phyloP scores from a whole-genome alignment of 768 basidiomycete species.

The Tricholoma terreum region DNA sequence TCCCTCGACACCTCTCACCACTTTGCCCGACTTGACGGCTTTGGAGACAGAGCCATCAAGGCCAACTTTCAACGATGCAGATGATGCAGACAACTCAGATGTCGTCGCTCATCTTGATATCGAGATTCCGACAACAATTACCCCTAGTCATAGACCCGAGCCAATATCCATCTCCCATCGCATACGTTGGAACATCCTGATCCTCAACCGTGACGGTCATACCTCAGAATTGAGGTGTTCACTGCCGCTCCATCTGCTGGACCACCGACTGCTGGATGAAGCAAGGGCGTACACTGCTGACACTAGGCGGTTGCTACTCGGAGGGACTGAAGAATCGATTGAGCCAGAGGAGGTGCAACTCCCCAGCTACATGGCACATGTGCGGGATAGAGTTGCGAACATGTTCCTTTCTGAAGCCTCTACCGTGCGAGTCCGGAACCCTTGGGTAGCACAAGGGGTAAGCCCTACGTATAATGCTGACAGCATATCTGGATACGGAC shows the following conservation, averaged over 20 bases:
- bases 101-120: constrained; percentile 60
- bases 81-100: constrained; percentile 32
- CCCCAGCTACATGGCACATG: constrained; percentile 86
- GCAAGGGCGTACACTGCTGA: constrained; percentile 67
- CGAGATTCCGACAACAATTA: constrained; percentile 54
- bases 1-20: background rate
- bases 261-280: constrained; percentile 69
- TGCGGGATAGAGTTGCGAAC: constrained; percentile 85
- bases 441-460: constrained; percentile 48
- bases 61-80: background rate
- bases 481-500: constrained; percentile 11
- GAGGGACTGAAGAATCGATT: constrained; percentile 31
- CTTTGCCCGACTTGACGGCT: background rate
- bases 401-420: constrained; percentile 65
- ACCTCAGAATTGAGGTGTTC: constrained; percentile 94
- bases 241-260: constrained; percentile 82
- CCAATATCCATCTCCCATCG: constrained; percentile 78
- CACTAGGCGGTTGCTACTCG: constrained; percentile 70
- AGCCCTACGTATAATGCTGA: constrained; percentile 31
- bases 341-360: constrained; percentile 70
- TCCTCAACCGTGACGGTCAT: constrained; percentile 87
- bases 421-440: constrained; percentile 63
- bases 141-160: constrained; percentile 71
- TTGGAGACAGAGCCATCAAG: background rate
- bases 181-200: constrained; percentile 75